Base-by-base conservation (phyloP, 345 rosid genomes). In the Brassica juncea region DNA sequence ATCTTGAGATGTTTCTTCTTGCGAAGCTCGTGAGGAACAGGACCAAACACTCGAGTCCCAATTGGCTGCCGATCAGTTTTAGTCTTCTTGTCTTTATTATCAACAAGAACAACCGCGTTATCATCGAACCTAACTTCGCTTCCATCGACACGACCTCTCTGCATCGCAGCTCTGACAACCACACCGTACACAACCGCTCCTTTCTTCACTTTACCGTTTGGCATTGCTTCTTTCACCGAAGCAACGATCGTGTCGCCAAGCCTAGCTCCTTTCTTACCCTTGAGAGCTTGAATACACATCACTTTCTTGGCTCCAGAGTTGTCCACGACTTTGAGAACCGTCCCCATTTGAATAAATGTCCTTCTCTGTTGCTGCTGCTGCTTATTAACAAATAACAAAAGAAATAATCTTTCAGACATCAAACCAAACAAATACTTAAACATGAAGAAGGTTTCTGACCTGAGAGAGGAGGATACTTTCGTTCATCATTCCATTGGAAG, bases 121-220 rank as follows among this genome's bases (percentile, higher is more conserved):
- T 95, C 96, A 59, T 95, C 98, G 42, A 95, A 93, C 86, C 87
- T 90, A 66, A 95, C 90, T 82, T 89, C 94, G 39, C 94, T 88
- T 42, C 99, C 99, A 81, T 93, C 97, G 14, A 86, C 87, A 68
- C 96, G 93, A 5, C 99, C 98, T 15, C 87, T 81, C 72, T 85
- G 97, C 98, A 91, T 89, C n/a, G 97, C 97, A 21, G 99, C 96
- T 34, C 96, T 87, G 6, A 91, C 95, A 31, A 94, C 94, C 35
- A 94, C 94, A 49, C 91, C 97, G 15, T 86, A 82, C 2, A 88
- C 93, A 23, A 90, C 97, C 37, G 89, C 87, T 27, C 99, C 97
- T 86, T 89, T 92, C 97, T 94, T 89, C 70, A 94, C 98, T 82
- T 93, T 93, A 72, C 97, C 98, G 5, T 90, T 93, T 12, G 94